phyloP scores from a whole-genome alignment of 2,329 filamentous ascomycete genomes.

The Aspergillus nomiae region DNA sequence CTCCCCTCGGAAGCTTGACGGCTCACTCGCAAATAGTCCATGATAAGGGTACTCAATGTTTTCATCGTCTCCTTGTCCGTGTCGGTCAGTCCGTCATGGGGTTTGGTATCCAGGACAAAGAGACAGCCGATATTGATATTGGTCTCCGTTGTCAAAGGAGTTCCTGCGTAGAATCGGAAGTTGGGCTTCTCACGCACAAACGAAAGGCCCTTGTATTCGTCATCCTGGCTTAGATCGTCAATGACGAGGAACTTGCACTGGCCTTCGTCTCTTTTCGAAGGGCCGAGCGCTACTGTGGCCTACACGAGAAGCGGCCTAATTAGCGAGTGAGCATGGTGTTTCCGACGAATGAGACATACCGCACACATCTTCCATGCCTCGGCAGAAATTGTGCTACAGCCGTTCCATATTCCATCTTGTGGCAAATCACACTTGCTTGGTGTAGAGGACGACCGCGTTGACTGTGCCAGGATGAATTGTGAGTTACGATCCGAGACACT shows the following conservation, averaged over 20 bases:
- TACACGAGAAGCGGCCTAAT: constrained; percentile 19
- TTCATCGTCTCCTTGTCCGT: constrained; percentile 53
- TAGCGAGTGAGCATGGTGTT: background rate
- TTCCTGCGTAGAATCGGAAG: constrained; percentile 58
- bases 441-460: constrained; percentile 45
- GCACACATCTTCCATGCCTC: constrained; percentile 38
- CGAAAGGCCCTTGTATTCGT: constrained; percentile 38
- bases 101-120: constrained; percentile 60
- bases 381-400: constrained; percentile 35
- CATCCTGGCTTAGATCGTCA: constrained; percentile 42
- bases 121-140: constrained; percentile 63
- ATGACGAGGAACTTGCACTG: constrained; percentile 36
- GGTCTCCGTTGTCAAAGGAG: constrained; percentile 61
- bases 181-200: constrained; percentile 38
- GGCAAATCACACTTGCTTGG: constrained; percentile 32
- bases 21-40: constrained; percentile 62
- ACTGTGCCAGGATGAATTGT: constrained; percentile 56
- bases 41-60: constrained; percentile 58
- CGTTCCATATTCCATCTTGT: constrained; percentile 32
- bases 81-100: constrained; percentile 49
- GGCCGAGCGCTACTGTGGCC: constrained; percentile 38
- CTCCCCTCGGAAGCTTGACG: constrained; percentile 55
- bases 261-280: constrained; percentile 25
- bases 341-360: constrained; percentile 26
- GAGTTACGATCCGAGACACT: constrained; percentile 50